These are phyloP conservation scores for Collybiopsis confluens DNA, from an alignment of 768 basidiomycete species.

Conservation along the genomic window DNA sequence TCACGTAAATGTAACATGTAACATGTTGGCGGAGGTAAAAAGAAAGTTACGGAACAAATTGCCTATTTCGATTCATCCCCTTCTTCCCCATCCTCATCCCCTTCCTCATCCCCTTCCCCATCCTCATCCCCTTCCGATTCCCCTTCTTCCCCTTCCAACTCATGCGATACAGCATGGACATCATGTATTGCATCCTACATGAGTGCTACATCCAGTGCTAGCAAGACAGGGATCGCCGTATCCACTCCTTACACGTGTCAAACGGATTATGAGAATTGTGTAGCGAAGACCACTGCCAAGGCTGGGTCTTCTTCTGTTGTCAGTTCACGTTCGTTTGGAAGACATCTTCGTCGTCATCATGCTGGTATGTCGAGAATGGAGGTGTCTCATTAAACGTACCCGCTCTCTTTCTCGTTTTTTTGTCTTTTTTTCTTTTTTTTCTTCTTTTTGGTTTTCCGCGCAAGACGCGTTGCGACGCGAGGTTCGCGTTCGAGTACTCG, in stretches of 20 bases:
- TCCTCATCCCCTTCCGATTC: neutral
- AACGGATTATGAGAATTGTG: neutral
- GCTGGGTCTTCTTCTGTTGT: neutral
- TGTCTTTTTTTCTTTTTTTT: too few relatives aligned
- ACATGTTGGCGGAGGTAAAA: too few relatives aligned
- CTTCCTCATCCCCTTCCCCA: neutral
- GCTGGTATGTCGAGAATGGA: neutral
- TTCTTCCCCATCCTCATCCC: neutral
- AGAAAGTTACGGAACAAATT: too few relatives aligned
- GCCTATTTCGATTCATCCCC: too few relatives aligned
- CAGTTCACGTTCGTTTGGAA: neutral
- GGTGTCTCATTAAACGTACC: neutral
- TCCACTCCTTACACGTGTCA: neutral
- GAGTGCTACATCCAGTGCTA: neutral
- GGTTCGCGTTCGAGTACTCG: too few relatives aligned
- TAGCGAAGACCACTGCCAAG: neutral
- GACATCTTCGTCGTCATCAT: conserved; percentile 1
- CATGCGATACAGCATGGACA: neutral
- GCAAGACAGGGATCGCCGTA: neutral
- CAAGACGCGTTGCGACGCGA: too few relatives aligned
- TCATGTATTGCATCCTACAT: neutral
- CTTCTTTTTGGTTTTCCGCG: too few relatives aligned
- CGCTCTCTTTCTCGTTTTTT: too few relatives aligned
- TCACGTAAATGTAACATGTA: too few relatives aligned
- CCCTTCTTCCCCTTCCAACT: neutral